A percentile compares a stretch with the other conserved stretches of the same genome.
Evolutionary conservation across 306 rosid genomes (phyloP).

Genomic region (Prosopis cineraria): DNA sequence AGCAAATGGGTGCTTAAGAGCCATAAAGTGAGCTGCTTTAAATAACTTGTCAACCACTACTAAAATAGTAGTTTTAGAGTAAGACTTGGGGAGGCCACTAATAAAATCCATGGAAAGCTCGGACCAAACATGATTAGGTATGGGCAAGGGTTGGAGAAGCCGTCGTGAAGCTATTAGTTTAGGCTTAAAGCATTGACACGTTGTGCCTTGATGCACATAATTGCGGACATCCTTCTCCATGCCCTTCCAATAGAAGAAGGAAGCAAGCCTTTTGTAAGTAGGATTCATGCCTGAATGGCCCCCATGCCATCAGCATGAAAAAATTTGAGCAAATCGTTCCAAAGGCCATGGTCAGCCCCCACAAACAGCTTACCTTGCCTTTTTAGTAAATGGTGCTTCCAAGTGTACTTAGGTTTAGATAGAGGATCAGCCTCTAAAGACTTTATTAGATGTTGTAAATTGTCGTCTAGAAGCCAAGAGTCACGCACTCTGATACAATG

Average conservation of each 20-base stretch:
- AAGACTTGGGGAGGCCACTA: no score
- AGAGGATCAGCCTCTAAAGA: rapidly evolving
- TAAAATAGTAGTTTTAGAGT: no score
- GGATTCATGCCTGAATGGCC: not conserved
- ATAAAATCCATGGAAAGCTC: no score
- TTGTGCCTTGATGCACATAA: not conserved
- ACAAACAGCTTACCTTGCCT: not conserved
- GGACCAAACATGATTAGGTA: no score
- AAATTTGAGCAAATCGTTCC: rapidly evolving
- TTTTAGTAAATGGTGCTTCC: not conserved
- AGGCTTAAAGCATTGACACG: not conserved
- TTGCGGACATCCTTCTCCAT: not conserved
- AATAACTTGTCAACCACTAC: no score
- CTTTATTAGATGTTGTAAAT: rapidly evolving
- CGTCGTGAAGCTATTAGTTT: no score
- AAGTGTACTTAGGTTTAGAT: not conserved
- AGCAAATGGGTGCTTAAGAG: no score
- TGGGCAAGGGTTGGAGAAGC: no score
- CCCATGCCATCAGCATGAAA: not conserved
- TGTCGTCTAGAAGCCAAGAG: not conserved
- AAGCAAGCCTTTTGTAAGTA: not conserved
- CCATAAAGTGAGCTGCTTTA: no score
- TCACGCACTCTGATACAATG: rapidly evolving
- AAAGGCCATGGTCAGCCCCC: rapidly evolving
- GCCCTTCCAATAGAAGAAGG: not conserved